A percentile compares a stretch with the other conserved stretches of the same genome.
phyloP scores from a whole-genome alignment of 1,284 basidiomycete species.

The Ustanciosporium gigantosporum region DNA sequence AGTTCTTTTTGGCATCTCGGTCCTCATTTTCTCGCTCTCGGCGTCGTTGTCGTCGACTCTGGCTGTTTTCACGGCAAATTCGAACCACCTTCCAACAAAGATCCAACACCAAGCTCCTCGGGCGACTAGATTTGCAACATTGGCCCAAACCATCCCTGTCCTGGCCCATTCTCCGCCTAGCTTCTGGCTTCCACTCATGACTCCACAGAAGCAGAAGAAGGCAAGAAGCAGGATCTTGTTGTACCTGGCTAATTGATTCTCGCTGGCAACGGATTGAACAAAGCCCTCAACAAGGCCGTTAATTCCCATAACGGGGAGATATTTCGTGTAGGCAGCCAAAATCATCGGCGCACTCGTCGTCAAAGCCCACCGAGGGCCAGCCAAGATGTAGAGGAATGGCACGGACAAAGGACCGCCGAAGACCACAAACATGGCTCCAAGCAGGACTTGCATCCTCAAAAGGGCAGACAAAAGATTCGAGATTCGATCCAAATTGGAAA shows the following conservation, averaged over 20 bases:
- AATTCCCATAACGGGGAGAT: constrained; percentile 55
- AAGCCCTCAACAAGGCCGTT: constrained; percentile 58
- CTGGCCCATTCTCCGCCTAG: no score
- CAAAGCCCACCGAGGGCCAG: constrained; percentile 49
- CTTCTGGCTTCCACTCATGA: constrained; percentile 5
- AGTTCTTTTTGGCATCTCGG: background rate
- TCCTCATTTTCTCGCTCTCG: no score
- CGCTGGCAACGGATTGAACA: constrained; percentile 43
- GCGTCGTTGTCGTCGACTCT: no score
- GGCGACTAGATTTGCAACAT: constrained; percentile 12
- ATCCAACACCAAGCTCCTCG: constrained; percentile 32
- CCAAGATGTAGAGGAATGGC: constrained; percentile 45
- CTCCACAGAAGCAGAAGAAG: constrained; percentile 37
- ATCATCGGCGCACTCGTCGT: constrained; percentile 45
- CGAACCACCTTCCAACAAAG: constrained; percentile 16
- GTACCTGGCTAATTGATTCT: constrained; percentile 33
- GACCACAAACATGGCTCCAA: constrained; percentile 31
- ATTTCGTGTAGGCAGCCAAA: constrained; percentile 47
- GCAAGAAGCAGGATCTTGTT: constrained; percentile 37
- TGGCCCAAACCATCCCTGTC: constrained; percentile 35
- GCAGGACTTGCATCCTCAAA: constrained; percentile 39
- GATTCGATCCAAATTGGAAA: background rate
- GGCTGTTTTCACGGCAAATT: background rate
- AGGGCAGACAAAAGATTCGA: constrained; percentile 28
- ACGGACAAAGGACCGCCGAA: constrained; percentile 46